Base-by-base conservation (phyloP, 805 yeast species). In the Starmerella bacillaris region DNA sequence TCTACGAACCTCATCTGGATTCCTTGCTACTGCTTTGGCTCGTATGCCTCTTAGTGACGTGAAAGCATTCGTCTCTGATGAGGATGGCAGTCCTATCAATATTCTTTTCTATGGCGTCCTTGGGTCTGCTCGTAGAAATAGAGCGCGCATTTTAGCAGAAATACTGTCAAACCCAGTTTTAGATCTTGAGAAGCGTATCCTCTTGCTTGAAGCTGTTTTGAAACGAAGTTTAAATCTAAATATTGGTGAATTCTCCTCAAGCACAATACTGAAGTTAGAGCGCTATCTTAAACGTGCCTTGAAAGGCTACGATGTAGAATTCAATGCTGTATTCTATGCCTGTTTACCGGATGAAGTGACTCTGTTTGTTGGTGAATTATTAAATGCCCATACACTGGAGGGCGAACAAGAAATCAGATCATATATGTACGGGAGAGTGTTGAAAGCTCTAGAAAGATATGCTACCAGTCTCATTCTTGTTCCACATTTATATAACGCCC, bases 1-100 rank as follows among this genome's bases (percentile, higher is more conserved):
- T 26, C 39, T 55, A 21, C 47, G 56, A 24, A 45, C 57, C 1
- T 50, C 58, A 3, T 58, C 59, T 0, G 50, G 51, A n/a, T 55
- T 55, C 30, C 38, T 55, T 8, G 51, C 55, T 14, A 41, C 51
- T 5, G 47, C 53, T 3, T 35, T 51, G 11, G 30, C 43, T 2
- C 45, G 45, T n/a, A 31, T 55, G 40, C 30, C 45, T 2, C 24
- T 35, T 3, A 15, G 34, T 3, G 54, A 51, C 19, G 33, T 49
- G 7, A 34, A 26, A 6, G 18, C 32, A 12, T 49, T 51, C 30
- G 18, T 37, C 41, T 31, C 40, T 37, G 27, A 43, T 43, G 19
- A 43, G 36, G 42, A 48, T 48, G 21, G 42, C 36, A 39, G 43
- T 21, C 53, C 57, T 4, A 36, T 55, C 18, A 55, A 50, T 17